phyloP scores from a whole-genome alignment of 495 filamentous ascomycete genomes.

The Talaromyces liani region DNA sequence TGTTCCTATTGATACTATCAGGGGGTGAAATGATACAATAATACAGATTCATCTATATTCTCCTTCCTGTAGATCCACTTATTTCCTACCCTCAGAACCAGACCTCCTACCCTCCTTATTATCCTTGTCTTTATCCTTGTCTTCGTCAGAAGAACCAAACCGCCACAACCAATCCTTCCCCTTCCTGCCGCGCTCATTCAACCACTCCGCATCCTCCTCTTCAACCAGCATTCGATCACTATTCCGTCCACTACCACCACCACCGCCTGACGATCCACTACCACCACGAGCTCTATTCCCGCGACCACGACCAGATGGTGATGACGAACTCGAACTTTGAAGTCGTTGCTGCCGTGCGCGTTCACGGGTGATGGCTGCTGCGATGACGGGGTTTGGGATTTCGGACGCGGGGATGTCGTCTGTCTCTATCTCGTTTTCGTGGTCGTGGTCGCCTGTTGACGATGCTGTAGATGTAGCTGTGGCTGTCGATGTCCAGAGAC shows the following conservation, averaged over 20 bases:
- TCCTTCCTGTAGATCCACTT: background rate
- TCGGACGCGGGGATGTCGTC: background rate
- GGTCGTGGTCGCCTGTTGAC: background rate
- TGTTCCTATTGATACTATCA: background rate
- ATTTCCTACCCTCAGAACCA: background rate
- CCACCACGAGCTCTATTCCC: slow-evolving; percentile 7
- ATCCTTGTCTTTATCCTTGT: background rate
- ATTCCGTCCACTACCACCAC: slow-evolving; percentile 20
- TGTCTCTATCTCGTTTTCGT: background rate
- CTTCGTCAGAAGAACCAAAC: background rate
- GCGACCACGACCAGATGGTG: background rate
- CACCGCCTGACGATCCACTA: slow-evolving; percentile 8
- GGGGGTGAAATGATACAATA: background rate
- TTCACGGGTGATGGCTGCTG: background rate
- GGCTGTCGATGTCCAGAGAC: background rate
- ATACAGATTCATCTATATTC: background rate
- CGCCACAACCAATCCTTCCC: slow-evolving; percentile 9
- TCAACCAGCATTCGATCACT: slow-evolving; percentile 40
- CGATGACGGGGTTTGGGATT: background rate
- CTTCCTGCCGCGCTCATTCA: slow-evolving; percentile 12
- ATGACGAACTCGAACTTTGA: background rate
- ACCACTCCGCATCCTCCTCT: slow-evolving; percentile 28
- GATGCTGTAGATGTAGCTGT: background rate
- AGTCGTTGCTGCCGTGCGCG: background rate
- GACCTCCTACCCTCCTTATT: background rate